Evolutionary conservation across 148 eudicot species (phyloP).

Genomic region (Rhododendron vialii): DNA sequence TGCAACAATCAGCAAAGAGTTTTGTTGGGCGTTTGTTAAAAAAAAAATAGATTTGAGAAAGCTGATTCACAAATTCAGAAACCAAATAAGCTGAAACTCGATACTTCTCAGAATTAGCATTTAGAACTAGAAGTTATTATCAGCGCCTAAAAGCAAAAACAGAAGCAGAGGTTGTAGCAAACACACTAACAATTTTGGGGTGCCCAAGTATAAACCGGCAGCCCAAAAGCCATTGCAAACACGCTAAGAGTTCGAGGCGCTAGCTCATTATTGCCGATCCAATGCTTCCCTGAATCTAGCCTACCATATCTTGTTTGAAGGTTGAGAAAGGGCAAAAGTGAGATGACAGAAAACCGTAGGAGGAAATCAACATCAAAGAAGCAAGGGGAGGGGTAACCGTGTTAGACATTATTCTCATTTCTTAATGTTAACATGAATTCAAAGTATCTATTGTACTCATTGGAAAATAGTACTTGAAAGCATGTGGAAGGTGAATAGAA

Average conservation of each 20-base stretch:
- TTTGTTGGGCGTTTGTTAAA: background rate
- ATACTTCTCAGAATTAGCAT: background rate
- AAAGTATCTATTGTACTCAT: background rate
- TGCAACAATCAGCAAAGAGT: slow-evolving; percentile 13
- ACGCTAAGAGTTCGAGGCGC: background rate
- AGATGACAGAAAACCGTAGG: background rate
- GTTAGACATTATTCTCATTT: background rate
- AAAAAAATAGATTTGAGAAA: background rate
- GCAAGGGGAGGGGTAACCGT: background rate
- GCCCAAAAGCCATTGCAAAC: background rate
- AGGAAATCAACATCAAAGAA: background rate
- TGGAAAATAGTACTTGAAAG: background rate
- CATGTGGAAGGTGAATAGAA: background rate
- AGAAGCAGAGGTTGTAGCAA: background rate
- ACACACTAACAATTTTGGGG: background rate
- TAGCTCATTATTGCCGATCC: background rate
- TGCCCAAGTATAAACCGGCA: background rate
- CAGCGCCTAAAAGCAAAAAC: background rate
- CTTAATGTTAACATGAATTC: background rate
- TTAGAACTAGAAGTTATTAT: background rate
- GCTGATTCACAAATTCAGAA: background rate
- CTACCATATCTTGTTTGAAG: background rate
- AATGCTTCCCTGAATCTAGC: background rate
- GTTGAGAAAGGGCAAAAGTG: background rate
- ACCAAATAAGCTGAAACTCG: background rate